Evolutionary conservation across 1,284 basidiomycete genomes (phyloP), one percentile per base, ranked within the genome.

Genomic region (Sporisorium scitamineum): DNA sequence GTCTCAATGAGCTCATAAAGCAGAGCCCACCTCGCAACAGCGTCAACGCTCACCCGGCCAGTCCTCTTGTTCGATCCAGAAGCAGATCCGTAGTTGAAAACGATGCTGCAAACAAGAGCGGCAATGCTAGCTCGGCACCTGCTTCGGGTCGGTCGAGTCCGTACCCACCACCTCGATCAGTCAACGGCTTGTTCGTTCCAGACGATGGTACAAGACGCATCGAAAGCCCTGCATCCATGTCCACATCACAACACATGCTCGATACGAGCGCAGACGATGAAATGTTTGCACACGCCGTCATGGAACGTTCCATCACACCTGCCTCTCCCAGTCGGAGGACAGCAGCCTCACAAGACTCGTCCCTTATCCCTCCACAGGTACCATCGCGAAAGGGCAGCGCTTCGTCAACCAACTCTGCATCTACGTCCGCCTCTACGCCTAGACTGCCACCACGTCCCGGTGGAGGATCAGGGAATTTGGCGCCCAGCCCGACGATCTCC

Each of bases 211-310:
- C 31, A 6, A 22, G 18, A 3, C 52, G 58, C 5, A 59, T 55
- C 14, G 41, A 51, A 5, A 56, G 53, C n/a, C 67, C 61, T 3
- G 51, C 61, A 32, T 42, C 39, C 8, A 4, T 4, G 16, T 53
- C 48, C 2, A 37, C 32, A 7, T 42, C 65, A 11, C 48, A 56
- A 10, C 51, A 61, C 26, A 60, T 66, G 66, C 62, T 74, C 3
- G 72, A 75, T n/a, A 48, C 62, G 2, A 66, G 62, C 18, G 47
- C 55, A 2, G 63, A 70, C 4, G 65, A 68, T 27, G 59, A 61
- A n/a, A 54, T 75, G 66, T 75, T 75, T 47, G 72, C 58, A 3
- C 72, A 75, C 52, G 72, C 72, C 9, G 64, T 72, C 2, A 63
- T 72, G 60, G 31, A 67, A 31, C 53, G 54, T 5, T 51, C 54